Conservation (phyloP, 352 stramenopile genomes). For the Pythium phragmitis region DNA sequence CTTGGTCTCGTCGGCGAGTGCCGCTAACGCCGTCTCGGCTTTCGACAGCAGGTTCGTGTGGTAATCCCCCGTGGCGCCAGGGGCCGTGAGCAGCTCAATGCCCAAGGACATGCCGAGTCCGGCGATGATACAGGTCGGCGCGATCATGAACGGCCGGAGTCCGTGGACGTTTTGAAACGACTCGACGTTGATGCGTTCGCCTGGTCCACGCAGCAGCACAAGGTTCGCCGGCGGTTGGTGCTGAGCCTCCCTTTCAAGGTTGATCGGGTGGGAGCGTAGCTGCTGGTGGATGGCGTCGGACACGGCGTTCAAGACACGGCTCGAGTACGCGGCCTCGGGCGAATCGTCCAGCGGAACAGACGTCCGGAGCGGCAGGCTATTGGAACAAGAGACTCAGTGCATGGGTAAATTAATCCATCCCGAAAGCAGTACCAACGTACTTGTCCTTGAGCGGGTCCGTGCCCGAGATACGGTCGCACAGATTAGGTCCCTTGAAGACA, state of each 20-base stretch:
- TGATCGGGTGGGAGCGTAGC: constrained; percentile 75
- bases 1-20: constrained; percentile 30
- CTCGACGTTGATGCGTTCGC: constrained; percentile 84
- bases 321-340: constrained; percentile 72
- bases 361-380: constrained; percentile 59
- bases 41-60: constrained; percentile 83
- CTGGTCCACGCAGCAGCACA: constrained; percentile 79
- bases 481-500: constrained; percentile 76
- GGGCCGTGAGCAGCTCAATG: constrained; percentile 70
- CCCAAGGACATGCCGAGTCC: constrained; percentile 84
- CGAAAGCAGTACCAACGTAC: constrained; percentile 35
- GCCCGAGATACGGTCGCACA: constrained; percentile 86
- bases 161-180: constrained; percentile 81
- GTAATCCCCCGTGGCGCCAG: constrained; percentile 81
- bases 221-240: constrained; percentile 79
- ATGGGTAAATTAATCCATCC: neutral
- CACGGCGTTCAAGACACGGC: constrained; percentile 71
- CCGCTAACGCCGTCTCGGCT: constrained; percentile 64
- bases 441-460: constrained; percentile 88
- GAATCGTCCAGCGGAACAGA: constrained; percentile 65
- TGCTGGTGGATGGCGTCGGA: constrained; percentile 64
- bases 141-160: constrained; percentile 86
- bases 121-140: constrained; percentile 87
- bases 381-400: constrained; percentile 7
- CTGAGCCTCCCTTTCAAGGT: constrained; percentile 48